A percentile compares a stretch with the other conserved stretches of the same genome.
Conservation (phyloP, 1,139 yeast genomes). For the Kodamaea alishanica region DNA sequence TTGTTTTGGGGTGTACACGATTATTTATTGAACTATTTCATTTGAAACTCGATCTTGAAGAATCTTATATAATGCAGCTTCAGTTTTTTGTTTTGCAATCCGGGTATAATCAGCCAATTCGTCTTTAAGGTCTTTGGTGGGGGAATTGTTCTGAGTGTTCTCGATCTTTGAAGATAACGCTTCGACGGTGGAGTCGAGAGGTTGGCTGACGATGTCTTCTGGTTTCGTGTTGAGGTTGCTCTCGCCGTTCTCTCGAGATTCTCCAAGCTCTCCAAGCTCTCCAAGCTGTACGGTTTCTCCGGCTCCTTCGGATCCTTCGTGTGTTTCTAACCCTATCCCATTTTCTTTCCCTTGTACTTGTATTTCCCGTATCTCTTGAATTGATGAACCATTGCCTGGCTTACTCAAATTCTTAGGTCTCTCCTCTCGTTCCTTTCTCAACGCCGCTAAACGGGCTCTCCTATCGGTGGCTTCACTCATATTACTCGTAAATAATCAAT, state of each 20-base stretch:
- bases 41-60: slow-evolving; percentile 16
- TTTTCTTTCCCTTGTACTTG: background rate
- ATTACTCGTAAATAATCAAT: background rate
- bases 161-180: too few species aligned
- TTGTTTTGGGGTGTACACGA: background rate
- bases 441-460: slow-evolving; percentile 23
- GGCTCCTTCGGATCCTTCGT: background rate
- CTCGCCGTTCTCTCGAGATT: background rate
- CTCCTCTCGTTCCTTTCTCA: slow-evolving; percentile 18
- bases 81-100: slow-evolving; percentile 29
- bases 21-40: too few species aligned
- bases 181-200: too few species aligned
- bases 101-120: slow-evolving; percentile 27
- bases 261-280: too few species aligned
- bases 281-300: too few species aligned
- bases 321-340: slow-evolving; percentile 2
- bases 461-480: slow-evolving; percentile 13
- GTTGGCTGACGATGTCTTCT: slow-evolving; percentile 5
- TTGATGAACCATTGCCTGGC: background rate
- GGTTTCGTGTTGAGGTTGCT: background rate
- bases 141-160: too few species aligned
- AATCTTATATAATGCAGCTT: slow-evolving; percentile 25
- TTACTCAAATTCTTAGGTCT: background rate
- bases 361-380: background rate
- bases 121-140: slow-evolving; percentile 28